Base-by-base conservation (phyloP, 306 rosid species). In the Oxytropis ochrocephala region DNA sequence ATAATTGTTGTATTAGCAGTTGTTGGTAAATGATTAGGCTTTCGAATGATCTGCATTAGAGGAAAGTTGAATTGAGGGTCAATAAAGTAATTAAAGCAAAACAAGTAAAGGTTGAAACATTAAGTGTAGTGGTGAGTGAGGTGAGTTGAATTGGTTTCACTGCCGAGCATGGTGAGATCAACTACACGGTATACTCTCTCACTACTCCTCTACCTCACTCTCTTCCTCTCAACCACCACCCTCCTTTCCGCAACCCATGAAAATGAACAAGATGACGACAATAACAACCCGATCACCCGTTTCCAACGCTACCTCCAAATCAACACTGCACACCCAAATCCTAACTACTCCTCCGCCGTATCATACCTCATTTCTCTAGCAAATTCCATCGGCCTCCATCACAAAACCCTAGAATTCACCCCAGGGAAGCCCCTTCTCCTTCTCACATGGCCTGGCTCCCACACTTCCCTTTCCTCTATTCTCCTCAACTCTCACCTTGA, bases 401-500 rank as follows among this genome's bases (percentile, higher is more conserved):
- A 76, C 73, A 80, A 50, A 14, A 82, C 82, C 49, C 66, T 88
- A 30, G 67, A 93, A 12, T 90, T 80, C 87, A 7, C 72, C 18
- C 84, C 86, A 0, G 76, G 77, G 7, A 93, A 88, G 12, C 96
- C 94, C 50, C 67, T 93, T 44, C 94, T 93, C 73, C 89, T 93
- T 49, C 74, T 93, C 52, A 73, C 98, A 6, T 93, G 98, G 98
- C 81, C 74, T 4, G 98, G 97, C 8, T 81, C 92, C 33, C 3
- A 78, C 53, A 89, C 92, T 11, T 77, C 90, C 36, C 86, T 88
- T 64, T 90, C 97, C 16, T 93, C 97, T 30, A 11, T 93, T 58
- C 87, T 94, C 72, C 80, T 94, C 80, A 94, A 94, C 78, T 88
- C 98, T 70, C 98, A 94, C 76, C 83, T 94, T 76, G 98, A 94